A percentile compares a stretch with the other conserved stretches of the same genome.
These are phyloP conservation scores for Neopestalotiopsis rosae DNA, from an alignment of 2,329 filamentous ascomycete genomes.

Conservation along the genomic window DNA sequence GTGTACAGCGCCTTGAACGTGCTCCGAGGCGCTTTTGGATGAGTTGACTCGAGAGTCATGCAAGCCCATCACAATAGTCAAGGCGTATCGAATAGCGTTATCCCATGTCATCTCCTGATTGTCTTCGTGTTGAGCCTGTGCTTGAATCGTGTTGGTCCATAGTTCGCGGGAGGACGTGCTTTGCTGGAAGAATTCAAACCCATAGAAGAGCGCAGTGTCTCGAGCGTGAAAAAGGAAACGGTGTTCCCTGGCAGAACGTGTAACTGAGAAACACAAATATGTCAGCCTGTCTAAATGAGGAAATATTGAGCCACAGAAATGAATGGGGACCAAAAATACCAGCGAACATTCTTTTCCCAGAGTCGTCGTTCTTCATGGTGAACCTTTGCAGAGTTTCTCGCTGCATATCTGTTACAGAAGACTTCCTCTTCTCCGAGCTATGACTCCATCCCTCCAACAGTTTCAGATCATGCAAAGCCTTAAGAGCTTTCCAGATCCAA, in stretches of 20 bases:
- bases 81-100: slow-evolving; percentile 22
- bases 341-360: slow-evolving; percentile 23
- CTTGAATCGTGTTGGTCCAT: slow-evolving; percentile 22
- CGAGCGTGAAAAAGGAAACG: slow-evolving; percentile 26
- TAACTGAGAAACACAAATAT: neutral
- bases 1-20: neutral
- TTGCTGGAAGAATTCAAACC: neutral
- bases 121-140: slow-evolving; percentile 20
- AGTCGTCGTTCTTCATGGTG: slow-evolving; percentile 21
- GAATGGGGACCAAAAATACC: too few species aligned
- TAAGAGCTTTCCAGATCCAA: slow-evolving; percentile 24
- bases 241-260: slow-evolving; percentile 22
- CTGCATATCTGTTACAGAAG: slow-evolving; percentile 9
- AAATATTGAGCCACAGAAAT: too few species aligned
- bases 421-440: neutral
- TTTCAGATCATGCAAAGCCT: slow-evolving; percentile 10
- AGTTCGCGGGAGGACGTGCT: slow-evolving; percentile 11
- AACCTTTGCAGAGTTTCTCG: slow-evolving; percentile 19
- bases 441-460: neutral
- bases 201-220: slow-evolving; percentile 25
- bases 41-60: neutral
- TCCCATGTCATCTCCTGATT: slow-evolving; percentile 20
- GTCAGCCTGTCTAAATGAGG: too few species aligned
- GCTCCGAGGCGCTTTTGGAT: neutral
- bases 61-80: slow-evolving; percentile 17